Base-by-base conservation (phyloP, 2,329 filamentous ascomycete species). In the Akanthomyces dipterigenus region DNA sequence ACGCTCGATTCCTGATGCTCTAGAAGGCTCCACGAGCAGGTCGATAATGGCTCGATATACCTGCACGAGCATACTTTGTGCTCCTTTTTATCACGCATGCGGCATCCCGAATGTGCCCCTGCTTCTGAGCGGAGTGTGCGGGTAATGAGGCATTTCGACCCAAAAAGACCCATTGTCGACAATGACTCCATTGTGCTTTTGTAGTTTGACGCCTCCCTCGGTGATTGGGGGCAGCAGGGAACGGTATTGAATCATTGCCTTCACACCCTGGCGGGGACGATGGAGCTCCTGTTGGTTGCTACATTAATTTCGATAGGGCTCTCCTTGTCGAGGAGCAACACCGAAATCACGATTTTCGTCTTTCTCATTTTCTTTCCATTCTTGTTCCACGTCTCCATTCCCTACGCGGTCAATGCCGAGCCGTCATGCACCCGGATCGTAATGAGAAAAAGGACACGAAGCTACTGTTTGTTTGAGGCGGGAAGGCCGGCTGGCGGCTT, bases 111-210 rank as follows among this genome's bases (percentile, higher is more conserved):
- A 34, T 34, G 5, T 50, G 24, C 48, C 34, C 50, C 50, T 55
- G 38, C 40, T 22, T 55, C 11, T 16, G 20, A 43, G 53, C 53
- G 53, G 53, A 43, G 26, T 12, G 9, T 55, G 53, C 38, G 53
- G 53, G 53, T 55, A 45, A 28, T 55, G 53, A 55, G 53, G 53
- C 53, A 55, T 55, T 55, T 55, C 53, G 53, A 55, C 50, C 18
- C n/a, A 12, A 51, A 24, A 24, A 24, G 11, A 2, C 51, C 51
- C 51, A 54, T 54, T 22, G 51, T 42, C 36, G 12, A 9, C 34
- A 18, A 28, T n/a, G 28, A 55, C 53, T 45, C 53, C 53, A 55
- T 55, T 40, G 51, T 43, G 51, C 24, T 26, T 40, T 34, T 20
- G 36, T 40, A 42, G 22, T 40, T 34, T 42, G 53, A 43, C 42